A percentile compares a stretch with the other conserved stretches of the same genome.
These are phyloP conservation scores for Blastobotrys malaysiensis DNA, from an alignment of 1,139 yeast species.

Conservation along the genomic window DNA sequence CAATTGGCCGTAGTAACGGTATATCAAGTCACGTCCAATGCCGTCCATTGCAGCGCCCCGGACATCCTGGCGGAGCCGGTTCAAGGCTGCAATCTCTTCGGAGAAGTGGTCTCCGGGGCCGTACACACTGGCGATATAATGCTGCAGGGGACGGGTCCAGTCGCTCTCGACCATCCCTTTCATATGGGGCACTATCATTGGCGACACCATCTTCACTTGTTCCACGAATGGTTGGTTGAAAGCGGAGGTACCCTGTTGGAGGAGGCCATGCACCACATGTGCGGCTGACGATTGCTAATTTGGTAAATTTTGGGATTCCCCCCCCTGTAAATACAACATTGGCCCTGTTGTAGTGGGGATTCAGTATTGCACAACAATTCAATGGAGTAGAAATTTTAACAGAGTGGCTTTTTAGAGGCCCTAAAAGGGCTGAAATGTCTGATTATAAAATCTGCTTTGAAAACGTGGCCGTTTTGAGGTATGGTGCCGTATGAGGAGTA, in stretches of 20 bases:
- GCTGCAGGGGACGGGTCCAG: constrained; percentile 60
- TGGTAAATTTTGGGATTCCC: not conserved
- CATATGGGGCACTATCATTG: constrained; percentile 39
- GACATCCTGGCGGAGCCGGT: constrained; percentile 58
- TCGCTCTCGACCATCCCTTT: constrained; percentile 58
- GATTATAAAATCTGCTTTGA: too few species aligned
- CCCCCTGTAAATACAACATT: not conserved
- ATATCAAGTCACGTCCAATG: constrained; percentile 47
- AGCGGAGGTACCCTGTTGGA: not conserved
- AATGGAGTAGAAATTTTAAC: too few species aligned
- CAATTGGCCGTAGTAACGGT: constrained; percentile 73
- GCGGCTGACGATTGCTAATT: not conserved
- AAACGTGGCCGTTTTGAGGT: too few species aligned
- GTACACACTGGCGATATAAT: constrained; percentile 56
- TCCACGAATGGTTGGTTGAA: not conserved
- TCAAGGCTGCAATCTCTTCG: constrained; percentile 50
- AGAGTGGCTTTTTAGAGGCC: too few species aligned
- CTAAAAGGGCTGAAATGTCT: too few species aligned
- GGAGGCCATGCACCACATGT: not conserved
- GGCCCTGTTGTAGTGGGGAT: not conserved
- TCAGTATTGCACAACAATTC: too few species aligned
- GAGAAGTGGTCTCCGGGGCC: constrained; percentile 57
- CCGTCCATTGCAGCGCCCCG: constrained; percentile 43
- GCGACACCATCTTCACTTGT: constrained; percentile 4
- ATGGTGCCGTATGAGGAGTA: not conserved